Conservation (phyloP, 768 basidiomycete genomes). For the Melanogaster broomeanus region DNA sequence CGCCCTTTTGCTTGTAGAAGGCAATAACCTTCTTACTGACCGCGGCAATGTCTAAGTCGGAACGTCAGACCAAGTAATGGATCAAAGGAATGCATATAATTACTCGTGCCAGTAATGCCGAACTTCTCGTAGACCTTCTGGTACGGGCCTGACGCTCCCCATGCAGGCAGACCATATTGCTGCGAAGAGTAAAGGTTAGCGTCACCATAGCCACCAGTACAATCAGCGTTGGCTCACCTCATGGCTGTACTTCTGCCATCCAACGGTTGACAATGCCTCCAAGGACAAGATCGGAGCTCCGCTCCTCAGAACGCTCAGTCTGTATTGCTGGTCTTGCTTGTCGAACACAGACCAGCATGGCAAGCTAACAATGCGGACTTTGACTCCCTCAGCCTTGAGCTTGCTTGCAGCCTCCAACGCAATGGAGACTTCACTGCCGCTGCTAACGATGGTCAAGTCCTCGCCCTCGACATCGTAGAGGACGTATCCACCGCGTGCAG, state of each 20-base stretch:
- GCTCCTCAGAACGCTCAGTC: slow-evolving; percentile 80
- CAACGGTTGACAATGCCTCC: slow-evolving; percentile 80
- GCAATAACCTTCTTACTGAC: slow-evolving; percentile 84
- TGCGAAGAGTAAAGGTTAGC: slow-evolving; percentile 25
- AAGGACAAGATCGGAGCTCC: slow-evolving; percentile 89
- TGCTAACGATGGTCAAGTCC: slow-evolving; percentile 86
- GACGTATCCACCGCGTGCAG: slow-evolving; percentile 86
- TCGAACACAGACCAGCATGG: slow-evolving; percentile 92
- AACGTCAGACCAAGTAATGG: slow-evolving; percentile 9
- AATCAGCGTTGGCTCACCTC: slow-evolving; percentile 46
- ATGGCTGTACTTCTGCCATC: slow-evolving; percentile 90
- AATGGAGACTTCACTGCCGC: slow-evolving; percentile 87
- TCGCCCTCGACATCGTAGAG: slow-evolving; percentile 78
- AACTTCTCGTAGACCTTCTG: slow-evolving; percentile 91
- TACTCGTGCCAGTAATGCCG: slow-evolving; percentile 76
- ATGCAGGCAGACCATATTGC: slow-evolving; percentile 73
- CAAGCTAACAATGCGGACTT: slow-evolving; percentile 80
- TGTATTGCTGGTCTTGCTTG: slow-evolving; percentile 77
- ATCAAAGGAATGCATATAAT: slow-evolving; percentile 26
- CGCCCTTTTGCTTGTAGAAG: slow-evolving; percentile 84
- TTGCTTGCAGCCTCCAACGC: slow-evolving; percentile 83
- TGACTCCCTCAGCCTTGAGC: slow-evolving; percentile 76
- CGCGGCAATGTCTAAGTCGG: slow-evolving; percentile 62
- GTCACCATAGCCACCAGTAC: not conserved
- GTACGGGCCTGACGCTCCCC: slow-evolving; percentile 91